These are phyloP conservation scores for Groenewaldozyma tartarivorans DNA, from an alignment of 805 yeast genomes.

Conservation along the genomic window DNA sequence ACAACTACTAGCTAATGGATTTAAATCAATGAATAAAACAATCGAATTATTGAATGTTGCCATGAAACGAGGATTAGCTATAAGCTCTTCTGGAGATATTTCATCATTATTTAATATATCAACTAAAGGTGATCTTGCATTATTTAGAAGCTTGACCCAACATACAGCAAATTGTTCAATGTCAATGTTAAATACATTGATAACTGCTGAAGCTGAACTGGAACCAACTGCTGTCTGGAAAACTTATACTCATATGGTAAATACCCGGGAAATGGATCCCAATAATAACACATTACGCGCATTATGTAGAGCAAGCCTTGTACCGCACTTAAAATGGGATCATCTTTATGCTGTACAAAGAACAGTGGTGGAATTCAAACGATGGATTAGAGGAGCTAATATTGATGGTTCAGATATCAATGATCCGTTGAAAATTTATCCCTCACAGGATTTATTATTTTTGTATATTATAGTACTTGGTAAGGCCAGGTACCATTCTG, in stretches of 20 bases:
- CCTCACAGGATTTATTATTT: conserved; percentile 41
- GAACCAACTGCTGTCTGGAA: conserved; percentile 27
- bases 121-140: conserved; percentile 3
- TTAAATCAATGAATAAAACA: conserved; percentile 5
- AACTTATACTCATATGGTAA: conserved; percentile 21
- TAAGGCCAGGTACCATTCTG: conserved; percentile 37
- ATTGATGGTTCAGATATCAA: conserved; percentile 22
- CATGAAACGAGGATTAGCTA: not conserved
- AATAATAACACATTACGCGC: conserved; percentile 30
- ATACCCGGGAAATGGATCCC: conserved; percentile 20
- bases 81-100: not conserved
- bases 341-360: conserved; percentile 47
- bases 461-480: conserved; percentile 44
- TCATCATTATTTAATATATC: conserved; percentile 1
- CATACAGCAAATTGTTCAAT: conserved; percentile 1
- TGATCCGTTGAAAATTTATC: conserved; percentile 30
- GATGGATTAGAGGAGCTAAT: conserved; percentile 29
- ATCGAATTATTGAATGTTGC: conserved; percentile 8
- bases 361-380: conserved; percentile 48
- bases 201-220: conserved; percentile 23
- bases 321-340: conserved; percentile 36
- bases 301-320: conserved; percentile 40
- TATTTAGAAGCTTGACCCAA: conserved; percentile 1
- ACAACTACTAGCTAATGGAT: conserved; percentile 6
- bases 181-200: conserved; percentile 5